Evolutionary conservation across 176 grass and related monocot genomes (phyloP).

Genomic region (Rhipidocladum racemiflorum): DNA sequence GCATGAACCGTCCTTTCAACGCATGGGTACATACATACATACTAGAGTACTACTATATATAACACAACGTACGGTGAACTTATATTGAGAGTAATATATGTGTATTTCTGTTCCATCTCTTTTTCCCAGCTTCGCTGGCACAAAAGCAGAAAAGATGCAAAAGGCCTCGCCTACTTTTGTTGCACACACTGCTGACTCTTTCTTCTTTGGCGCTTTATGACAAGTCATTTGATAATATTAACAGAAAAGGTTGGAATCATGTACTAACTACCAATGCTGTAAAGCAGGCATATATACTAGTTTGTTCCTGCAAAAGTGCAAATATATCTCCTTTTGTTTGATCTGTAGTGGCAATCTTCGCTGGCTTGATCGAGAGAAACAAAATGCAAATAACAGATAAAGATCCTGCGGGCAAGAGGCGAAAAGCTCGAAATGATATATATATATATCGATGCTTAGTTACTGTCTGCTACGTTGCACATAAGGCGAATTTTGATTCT

Average conservation of each 20-base stretch:
- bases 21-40: background rate
- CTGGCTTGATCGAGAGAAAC: background rate
- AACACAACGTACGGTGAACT: background rate
- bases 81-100: conserved; percentile 8
- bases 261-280: background rate
- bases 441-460: background rate
- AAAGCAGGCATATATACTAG: background rate
- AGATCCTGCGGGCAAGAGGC: background rate
- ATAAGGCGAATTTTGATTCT: conserved; percentile 3
- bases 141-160: conserved; percentile 1
- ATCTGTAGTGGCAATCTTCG: background rate
- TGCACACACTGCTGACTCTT: conserved; percentile 17
- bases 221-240: conserved; percentile 25
- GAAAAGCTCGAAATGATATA: background rate
- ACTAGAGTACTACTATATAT: background rate
- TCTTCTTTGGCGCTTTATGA: conserved; percentile 35
- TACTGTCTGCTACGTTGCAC: conserved; percentile 23
- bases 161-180: conserved; percentile 10
- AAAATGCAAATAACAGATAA: background rate
- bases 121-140: conserved; percentile 22
- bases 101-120: background rate
- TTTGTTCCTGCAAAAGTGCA: background rate
- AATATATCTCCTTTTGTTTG: background rate
- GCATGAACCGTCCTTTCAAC: conserved; percentile 15
- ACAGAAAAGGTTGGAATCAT: conserved; percentile 15